phyloP scores from a whole-genome alignment of 192 early-diverging fungal species.

The Glomus cerebriforme region DNA sequence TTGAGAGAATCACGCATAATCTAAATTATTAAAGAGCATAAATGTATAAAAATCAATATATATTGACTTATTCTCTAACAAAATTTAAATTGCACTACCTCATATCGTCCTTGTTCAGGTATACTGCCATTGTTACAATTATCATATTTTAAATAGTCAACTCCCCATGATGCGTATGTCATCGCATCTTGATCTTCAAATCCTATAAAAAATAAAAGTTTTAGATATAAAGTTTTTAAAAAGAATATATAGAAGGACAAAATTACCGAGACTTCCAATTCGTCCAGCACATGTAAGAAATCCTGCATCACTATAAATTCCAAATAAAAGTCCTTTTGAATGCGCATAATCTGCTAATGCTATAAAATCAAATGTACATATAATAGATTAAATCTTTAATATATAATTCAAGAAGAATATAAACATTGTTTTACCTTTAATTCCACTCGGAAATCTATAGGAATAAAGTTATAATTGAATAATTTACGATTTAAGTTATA shows the following conservation, averaged over 20 bases:
- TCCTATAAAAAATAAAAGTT: conserved; percentile 35
- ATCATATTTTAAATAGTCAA: conserved; percentile 67
- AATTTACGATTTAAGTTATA: not conserved
- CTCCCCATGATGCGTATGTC: conserved; percentile 54
- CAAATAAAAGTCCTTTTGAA: conserved; percentile 45
- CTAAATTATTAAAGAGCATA: not conserved
- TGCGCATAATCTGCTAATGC: conserved; percentile 56
- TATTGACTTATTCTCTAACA: not conserved
- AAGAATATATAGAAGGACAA: not conserved
- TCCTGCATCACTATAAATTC: conserved; percentile 46
- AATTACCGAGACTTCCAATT: conserved; percentile 37
- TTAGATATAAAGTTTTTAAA: too few relatives aligned
- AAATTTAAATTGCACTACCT: conserved; percentile 30
- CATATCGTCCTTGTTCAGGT: conserved; percentile 39
- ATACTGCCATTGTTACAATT: conserved; percentile 54
- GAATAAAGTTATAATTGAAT: not conserved
- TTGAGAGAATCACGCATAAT: conserved; percentile 46
- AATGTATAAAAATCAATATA: not conserved
- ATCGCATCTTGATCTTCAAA: conserved; percentile 52
- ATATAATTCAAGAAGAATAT: not conserved
- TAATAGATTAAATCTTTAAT: not conserved
- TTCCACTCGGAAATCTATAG: not conserved
- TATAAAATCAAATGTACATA: conserved; percentile 38
- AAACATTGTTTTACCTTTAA: not conserved
- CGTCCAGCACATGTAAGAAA: conserved; percentile 54